Base-by-base conservation (phyloP, 2,329 filamentous ascomycete species). In the Fusarium sterilihyphosum region DNA sequence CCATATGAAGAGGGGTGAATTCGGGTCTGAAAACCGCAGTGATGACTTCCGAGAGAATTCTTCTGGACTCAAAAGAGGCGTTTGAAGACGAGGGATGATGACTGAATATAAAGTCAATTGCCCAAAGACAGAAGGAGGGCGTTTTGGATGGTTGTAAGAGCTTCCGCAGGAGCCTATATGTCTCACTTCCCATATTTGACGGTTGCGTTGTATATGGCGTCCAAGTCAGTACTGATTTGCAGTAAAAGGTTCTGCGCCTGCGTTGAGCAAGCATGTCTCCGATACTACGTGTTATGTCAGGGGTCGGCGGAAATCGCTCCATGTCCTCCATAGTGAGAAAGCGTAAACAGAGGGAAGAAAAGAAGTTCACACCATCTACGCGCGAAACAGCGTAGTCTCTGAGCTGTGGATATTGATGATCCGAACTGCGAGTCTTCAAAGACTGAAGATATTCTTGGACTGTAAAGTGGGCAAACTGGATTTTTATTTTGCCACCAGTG, bases 111-210 rank as follows among this genome's bases (percentile, higher is more conserved):
- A 35, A 58, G 16, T 58, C 54, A 33, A 47, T 35, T 24, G 40
- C 54, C 40, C 40, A 58, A 3, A 47, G 40, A 35, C 54, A 58
- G 40, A 47, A 58, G 2, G 22, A 16, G 17, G 29, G 40, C 5
- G 40, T 47, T 24, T 58, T 47, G 31, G 5, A 37, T 9, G 40
- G 40, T 5, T 47, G 40, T 0, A 46, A 26, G 13, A 58, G 37
- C 13, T 58, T 33, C 10, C 17, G 9, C 6, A 35, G 17, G 17
- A 58, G 54, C 17, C 13, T 16, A 18, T 8, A 3, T 20, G 31
- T 20, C 10, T 3, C 3, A 16, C 6, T 1, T 20, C 3, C 31
- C 3, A 26, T 37, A 0, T 16, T 20, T 20, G n/a, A 17, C 8
- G 17, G 5, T 22, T 5, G 8, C 5, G 9, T n/a, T 14, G 9